Base-by-base conservation (phyloP, 192 early-diverging fungal genomes). In the Dissophora ornata region DNA sequence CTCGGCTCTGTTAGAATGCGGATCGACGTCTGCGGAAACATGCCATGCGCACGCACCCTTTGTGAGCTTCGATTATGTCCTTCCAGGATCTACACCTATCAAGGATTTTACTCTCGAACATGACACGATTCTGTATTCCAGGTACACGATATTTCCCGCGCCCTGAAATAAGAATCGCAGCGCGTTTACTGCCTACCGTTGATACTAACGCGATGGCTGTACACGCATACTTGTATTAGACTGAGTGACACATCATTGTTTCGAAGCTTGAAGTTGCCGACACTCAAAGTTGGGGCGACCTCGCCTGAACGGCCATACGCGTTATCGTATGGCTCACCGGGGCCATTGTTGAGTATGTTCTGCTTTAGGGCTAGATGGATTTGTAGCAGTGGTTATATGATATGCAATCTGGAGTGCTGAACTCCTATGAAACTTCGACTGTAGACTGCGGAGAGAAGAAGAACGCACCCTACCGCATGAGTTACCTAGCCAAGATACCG, bases 51-150 rank as follows among this genome's bases (percentile, higher is more conserved):
- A 67, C 9, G 63, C 24, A 2, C 58, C 73, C 3, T 77, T 77
- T 36, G 10, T 62, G 22, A 67, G 21, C 53, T 77, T 67, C 62
- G 73, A 77, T 26, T 77, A 67, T 46, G 42, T 67, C 34, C 53
- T 77, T 7, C 73, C 73, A 8, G 73, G 73, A 16, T 67, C 73
- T 9, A 57, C 59, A 0, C 51, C 64, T 10, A 77, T 77, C 42
- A 77, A 77, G 19, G 73, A 77, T n/a, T 77, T 77, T 38, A 77
- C 32, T 30, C 59, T 77, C 15, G 73, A 77, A 34, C 64, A 67
- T 24, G 59, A 77, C 34, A 61, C n/a, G 22, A 62, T 77, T 21
- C 53, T 62, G 0, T 77, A 77, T 53, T 67, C 73, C 15, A 60
- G 73, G 56, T 46, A 30, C 25, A 16, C 22, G 8, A 11, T 57